Percentiles rank a stretch among this genome's conserved stretches.
phyloP scores from a whole-genome alignment of 2,329 filamentous ascomycete genomes.

The Beauveria scarabaeidicola region DNA sequence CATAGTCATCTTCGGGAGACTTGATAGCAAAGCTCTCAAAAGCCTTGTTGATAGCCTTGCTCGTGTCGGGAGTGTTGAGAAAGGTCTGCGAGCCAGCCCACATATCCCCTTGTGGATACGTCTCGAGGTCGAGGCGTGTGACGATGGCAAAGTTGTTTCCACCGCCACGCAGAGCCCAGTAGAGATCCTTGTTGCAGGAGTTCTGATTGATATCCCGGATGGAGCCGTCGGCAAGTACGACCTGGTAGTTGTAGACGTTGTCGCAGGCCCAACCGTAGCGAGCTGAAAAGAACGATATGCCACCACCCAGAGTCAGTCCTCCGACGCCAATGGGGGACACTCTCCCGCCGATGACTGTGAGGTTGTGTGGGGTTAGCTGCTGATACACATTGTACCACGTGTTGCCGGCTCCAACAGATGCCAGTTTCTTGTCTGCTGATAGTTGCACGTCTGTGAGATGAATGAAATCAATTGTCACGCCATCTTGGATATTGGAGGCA shows the following conservation, averaged over 20 bases:
- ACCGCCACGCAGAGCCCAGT: conserved; percentile 48
- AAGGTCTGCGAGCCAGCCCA: conserved; percentile 30
- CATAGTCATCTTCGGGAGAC: conserved; percentile 16
- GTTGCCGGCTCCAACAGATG: conserved; percentile 15
- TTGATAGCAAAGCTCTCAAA: conserved; percentile 17
- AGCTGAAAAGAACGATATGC: conserved; percentile 17
- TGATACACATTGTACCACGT: conserved; percentile 18
- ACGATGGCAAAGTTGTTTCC: conserved; percentile 51
- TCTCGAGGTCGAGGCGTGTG: conserved; percentile 36
- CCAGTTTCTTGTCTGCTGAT: conserved; percentile 12
- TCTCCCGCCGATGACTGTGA: conserved; percentile 19
- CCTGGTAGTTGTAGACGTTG: conserved; percentile 18
- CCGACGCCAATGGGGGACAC: conserved; percentile 18
- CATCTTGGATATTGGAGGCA: conserved; percentile 20
- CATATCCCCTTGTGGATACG: conserved; percentile 27
- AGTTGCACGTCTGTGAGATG: conserved; percentile 18
- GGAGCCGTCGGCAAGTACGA: conserved; percentile 36
- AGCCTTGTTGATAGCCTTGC: conserved; percentile 15
- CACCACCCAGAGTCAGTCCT: conserved; percentile 19
- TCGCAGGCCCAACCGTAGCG: conserved; percentile 19
- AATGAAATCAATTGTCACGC: conserved; percentile 21
- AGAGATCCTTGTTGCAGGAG: conserved; percentile 39
- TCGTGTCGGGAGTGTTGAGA: conserved; percentile 19
- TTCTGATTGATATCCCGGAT: conserved; percentile 32
- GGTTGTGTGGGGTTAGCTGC: conserved; percentile 12